phyloP scores from a whole-genome alignment of 2,329 filamentous ascomycete genomes.

The Sporothrix schenckii region DNA sequence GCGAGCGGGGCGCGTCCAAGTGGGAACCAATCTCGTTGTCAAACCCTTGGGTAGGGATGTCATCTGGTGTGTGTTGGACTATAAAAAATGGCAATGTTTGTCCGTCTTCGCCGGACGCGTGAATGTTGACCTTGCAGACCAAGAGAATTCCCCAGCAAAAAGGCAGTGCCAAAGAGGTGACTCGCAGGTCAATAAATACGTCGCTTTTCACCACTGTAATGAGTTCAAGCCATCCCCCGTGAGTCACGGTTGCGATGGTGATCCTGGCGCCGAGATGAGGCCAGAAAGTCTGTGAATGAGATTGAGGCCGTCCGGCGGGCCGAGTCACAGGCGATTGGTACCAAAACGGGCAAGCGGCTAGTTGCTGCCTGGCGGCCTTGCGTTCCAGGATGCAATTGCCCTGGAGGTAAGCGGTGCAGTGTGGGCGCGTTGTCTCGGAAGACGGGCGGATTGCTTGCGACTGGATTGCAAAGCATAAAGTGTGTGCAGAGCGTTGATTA shows the following conservation, averaged over 20 bases:
- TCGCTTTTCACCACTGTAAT: not conserved
- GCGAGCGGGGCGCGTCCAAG: slow-evolving; percentile 30
- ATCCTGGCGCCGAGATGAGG: slow-evolving; percentile 13
- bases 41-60: slow-evolving; percentile 32
- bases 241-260: slow-evolving; percentile 9
- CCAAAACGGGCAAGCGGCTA: not conserved
- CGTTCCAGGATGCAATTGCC: slow-evolving; percentile 20
- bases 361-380: slow-evolving; percentile 26
- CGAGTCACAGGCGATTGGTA: slow-evolving; percentile 11
- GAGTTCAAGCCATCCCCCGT: not conserved
- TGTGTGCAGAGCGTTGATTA: slow-evolving; percentile 26
- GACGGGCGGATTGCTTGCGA: not conserved
- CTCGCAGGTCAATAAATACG: slow-evolving; percentile 20
- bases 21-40: slow-evolving; percentile 28
- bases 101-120: slow-evolving; percentile 27
- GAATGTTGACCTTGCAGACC: slow-evolving; percentile 11
- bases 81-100: not conserved
- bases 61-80: slow-evolving; percentile 23
- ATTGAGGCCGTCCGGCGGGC: slow-evolving; percentile 15
- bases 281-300: not conserved
- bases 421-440: slow-evolving; percentile 25
- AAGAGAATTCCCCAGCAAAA: not conserved
- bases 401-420: not conserved
- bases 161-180: slow-evolving; percentile 1
- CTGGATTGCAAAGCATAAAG: slow-evolving; percentile 27